Conservation (phyloP, 1,284 basidiomycete species). For the Entoloma clypeatum region DNA sequence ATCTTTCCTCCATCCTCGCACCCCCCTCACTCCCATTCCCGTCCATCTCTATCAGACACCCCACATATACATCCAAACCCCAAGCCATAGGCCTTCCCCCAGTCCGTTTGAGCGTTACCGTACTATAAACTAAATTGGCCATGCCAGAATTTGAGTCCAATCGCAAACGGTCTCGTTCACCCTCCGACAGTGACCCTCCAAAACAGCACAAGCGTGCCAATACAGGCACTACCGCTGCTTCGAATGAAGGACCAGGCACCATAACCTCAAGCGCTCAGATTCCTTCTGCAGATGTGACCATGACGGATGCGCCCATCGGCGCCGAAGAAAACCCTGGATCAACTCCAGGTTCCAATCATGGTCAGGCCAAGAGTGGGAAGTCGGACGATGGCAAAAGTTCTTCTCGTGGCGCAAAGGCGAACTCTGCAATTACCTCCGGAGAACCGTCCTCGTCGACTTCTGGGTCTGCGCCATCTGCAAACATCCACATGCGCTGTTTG, state of each 20-base stretch:
- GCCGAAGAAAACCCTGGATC: conserved; percentile 54
- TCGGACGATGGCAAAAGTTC: conserved; percentile 32
- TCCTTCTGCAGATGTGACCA: conserved; percentile 55
- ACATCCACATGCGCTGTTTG: conserved; percentile 91
- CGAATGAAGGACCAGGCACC: conserved; percentile 56
- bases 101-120: conserved; percentile 42
- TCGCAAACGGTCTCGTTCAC: conserved; percentile 82
- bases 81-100: conserved; percentile 39
- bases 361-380: conserved; percentile 38
- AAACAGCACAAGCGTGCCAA: conserved; percentile 80
- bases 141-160: conserved; percentile 79
- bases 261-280: conserved; percentile 41
- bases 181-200: conserved; percentile 74
- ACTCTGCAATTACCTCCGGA: conserved; percentile 36
- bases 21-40: conserved; percentile 42
- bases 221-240: conserved; percentile 57
- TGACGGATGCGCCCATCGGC: conserved; percentile 47
- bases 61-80: conserved; percentile 26
- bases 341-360: conserved; percentile 45
- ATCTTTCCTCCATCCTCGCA: conserved; percentile 39
- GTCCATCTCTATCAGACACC: conserved; percentile 39
- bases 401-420: conserved; percentile 26
- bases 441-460: conserved; percentile 46
- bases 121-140: conserved; percentile 52
- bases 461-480: conserved; percentile 51